A percentile compares a stretch with the other conserved stretches of the same genome.
phyloP scores from a whole-genome alignment of 345 rosid species.

The Adansonia digitata region DNA sequence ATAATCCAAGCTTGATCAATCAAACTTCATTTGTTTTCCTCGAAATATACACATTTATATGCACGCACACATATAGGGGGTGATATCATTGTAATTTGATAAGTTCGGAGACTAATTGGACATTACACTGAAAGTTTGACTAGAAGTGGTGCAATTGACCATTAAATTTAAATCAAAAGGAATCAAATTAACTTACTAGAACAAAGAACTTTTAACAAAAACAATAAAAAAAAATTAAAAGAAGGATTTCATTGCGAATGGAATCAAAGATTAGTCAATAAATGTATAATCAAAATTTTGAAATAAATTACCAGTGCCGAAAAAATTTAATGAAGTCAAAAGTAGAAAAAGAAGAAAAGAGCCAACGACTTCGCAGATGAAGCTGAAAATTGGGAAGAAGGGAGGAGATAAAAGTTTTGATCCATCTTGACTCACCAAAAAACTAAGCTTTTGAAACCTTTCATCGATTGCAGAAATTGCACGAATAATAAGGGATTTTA shows the following conservation, averaged over 20 bases:
- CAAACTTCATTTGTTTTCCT: background rate
- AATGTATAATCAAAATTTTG: background rate
- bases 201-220: background rate
- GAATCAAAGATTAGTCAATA: background rate
- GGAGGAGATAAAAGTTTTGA: background rate
- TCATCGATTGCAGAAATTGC: slow-evolving; percentile 46
- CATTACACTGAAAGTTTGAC: background rate
- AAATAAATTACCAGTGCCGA: background rate
- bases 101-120: background rate
- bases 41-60: too few species aligned
- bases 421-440: slow-evolving; percentile 35
- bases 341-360: background rate
- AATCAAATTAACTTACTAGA: background rate
- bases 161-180: background rate
- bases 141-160: background rate
- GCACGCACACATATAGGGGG: background rate
- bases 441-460: slow-evolving; percentile 52
- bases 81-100: background rate
- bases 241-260: background rate
- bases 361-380: background rate
- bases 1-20: background rate
- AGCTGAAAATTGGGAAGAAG: background rate
- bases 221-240: background rate
- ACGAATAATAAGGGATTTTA: slow-evolving; percentile 37
- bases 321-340: background rate